Percentiles rank a stretch among this genome's conserved stretches.
phyloP scores from a whole-genome alignment of 2,329 filamentous ascomycete genomes.

The Penicillium sp. region DNA sequence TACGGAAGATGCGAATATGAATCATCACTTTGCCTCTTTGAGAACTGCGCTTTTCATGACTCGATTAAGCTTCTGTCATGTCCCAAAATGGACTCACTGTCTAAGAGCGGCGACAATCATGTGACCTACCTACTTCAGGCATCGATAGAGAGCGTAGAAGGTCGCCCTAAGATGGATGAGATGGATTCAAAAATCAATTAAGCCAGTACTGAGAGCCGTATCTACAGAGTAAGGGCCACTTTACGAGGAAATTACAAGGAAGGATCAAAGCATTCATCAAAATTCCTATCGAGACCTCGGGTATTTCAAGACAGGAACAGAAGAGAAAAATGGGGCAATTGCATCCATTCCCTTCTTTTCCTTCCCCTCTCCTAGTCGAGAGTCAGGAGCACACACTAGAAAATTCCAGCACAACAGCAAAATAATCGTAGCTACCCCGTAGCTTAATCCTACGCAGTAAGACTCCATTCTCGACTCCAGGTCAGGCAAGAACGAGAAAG shows the following conservation, averaged over 20 bases:
- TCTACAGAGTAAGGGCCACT: not conserved
- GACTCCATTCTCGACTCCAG: not conserved
- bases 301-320: not conserved
- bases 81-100: not conserved
- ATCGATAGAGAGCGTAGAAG: no score
- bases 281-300: not conserved
- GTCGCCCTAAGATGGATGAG: no score
- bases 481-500: slow-evolving; percentile 5
- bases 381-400: not conserved
- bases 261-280: not conserved
- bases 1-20: not conserved
- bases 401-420: not conserved
- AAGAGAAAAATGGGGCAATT: not conserved
- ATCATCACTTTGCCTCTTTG: not conserved
- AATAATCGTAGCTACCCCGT: not conserved
- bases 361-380: not conserved
- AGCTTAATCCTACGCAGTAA: not conserved
- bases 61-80: not conserved
- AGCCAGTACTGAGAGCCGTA: no score
- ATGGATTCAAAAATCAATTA: no score
- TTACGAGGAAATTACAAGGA: not conserved
- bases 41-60: not conserved
- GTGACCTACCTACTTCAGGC: not conserved
- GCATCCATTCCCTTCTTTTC: not conserved
- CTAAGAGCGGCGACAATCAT: not conserved